phyloP scores from a whole-genome alignment of 352 stramenopile species.

The Phytophthora hybrid region DNA sequence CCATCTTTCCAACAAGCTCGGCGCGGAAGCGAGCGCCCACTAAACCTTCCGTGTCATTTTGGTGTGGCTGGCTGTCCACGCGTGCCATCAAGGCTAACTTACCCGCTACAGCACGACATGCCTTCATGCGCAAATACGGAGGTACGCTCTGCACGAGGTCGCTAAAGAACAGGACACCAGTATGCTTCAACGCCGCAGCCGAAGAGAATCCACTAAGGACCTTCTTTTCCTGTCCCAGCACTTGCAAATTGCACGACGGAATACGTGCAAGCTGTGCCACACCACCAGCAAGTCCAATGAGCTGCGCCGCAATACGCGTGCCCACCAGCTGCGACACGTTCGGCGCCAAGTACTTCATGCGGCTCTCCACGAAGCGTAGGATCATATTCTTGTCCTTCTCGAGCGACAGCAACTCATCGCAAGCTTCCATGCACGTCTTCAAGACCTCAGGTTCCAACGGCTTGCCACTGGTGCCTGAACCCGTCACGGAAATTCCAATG shows the following conservation, averaged over 20 bases:
- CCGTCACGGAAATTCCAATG: constrained; percentile 95
- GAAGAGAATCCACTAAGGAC: constrained; percentile 92
- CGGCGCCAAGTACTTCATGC: constrained; percentile 94
- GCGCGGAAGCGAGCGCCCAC: constrained; percentile 88
- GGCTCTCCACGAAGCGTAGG: constrained; percentile 92
- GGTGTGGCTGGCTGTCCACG: constrained; percentile 92
- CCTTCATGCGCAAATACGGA: constrained; percentile 94
- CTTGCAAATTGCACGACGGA: constrained; percentile 97
- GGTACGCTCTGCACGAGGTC: constrained; percentile 94
- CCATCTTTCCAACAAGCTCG: constrained; percentile 95
- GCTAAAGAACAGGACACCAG: constrained; percentile 94
- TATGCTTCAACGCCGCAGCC: constrained; percentile 88
- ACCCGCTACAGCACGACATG: constrained; percentile 92
- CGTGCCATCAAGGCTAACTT: constrained; percentile 92
- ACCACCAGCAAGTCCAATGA: constrained; percentile 96
- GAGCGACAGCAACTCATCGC: constrained; percentile 90
- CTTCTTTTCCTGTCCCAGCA: constrained; percentile 95
- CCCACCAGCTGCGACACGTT: constrained; percentile 96
- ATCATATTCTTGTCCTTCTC: constrained; percentile 89
- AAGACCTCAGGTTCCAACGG: constrained; percentile 78
- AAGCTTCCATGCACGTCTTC: constrained; percentile 74
- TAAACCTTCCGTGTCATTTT: constrained; percentile 65
- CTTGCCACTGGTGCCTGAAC: constrained; percentile 91
- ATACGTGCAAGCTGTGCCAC: constrained; percentile 95
- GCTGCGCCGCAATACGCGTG: constrained; percentile 93